Evolutionary conservation across 1,284 basidiomycete species (phyloP).

Genomic region (Ganoderma leucocontextum): DNA sequence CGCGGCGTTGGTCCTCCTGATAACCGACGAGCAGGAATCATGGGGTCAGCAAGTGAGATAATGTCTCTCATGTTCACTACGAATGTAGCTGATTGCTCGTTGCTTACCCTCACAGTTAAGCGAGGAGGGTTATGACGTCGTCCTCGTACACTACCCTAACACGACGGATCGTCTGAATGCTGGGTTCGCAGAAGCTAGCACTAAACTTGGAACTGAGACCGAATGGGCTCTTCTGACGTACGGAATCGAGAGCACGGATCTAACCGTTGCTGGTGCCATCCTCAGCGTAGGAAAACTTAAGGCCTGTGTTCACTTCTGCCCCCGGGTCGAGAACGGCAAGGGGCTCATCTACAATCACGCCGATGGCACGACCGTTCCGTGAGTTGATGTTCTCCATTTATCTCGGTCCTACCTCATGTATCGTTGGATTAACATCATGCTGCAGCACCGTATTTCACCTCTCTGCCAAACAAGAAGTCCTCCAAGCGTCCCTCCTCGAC

Average conservation of each 20-base stretch:
- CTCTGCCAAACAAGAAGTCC: constrained; percentile 47
- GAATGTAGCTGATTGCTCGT: constrained; percentile 8
- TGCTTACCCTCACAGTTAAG: constrained; percentile 43
- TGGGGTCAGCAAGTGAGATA: constrained; percentile 51
- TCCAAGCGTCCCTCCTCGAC: constrained; percentile 45
- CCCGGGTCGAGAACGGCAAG: constrained; percentile 38
- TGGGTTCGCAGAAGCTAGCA: constrained; percentile 22
- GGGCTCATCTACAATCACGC: constrained; percentile 42
- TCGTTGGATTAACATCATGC: constrained; percentile 1
- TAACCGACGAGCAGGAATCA: constrained; percentile 38
- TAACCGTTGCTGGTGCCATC: constrained; percentile 32
- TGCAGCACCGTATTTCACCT: constrained; percentile 49
- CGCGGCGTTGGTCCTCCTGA: constrained; percentile 41
- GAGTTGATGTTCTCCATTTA: background rate
- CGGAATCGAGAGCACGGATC: constrained; percentile 43
- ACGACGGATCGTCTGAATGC: constrained; percentile 32
- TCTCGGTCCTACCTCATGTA: background rate
- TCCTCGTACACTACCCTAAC: constrained; percentile 44
- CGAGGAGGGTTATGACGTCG: constrained; percentile 53
- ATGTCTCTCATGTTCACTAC: background rate
- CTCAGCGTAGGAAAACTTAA: constrained; percentile 36
- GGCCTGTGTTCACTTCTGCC: constrained; percentile 51
- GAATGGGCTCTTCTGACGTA: constrained; percentile 51
- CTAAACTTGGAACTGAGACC: constrained; percentile 23
- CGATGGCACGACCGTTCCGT: constrained; percentile 44